phyloP scores from a whole-genome alignment of 108 stramenopile genomes.

The Pseudonitzschia multistriata region DNA sequence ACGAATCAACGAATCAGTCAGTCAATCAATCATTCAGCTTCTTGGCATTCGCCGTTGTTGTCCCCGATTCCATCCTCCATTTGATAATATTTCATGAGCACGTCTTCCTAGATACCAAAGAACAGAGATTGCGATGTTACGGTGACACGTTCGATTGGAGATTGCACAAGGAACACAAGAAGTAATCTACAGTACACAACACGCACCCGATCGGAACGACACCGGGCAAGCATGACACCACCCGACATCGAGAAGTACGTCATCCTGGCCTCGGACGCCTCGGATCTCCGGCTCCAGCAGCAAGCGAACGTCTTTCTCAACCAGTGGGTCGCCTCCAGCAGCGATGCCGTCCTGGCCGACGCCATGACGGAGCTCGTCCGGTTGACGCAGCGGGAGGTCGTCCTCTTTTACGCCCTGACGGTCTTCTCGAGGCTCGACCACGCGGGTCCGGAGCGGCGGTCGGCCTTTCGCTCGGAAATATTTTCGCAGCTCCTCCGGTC shows the following conservation, averaged over 20 bases:
- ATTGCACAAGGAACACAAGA: not conserved
- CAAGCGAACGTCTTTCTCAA: constrained; percentile 29
- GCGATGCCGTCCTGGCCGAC: constrained; percentile 19
- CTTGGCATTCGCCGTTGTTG: not conserved
- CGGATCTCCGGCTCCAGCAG: constrained; percentile 27
- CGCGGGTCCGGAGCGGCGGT: constrained; percentile 23
- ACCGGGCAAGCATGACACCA: constrained; percentile 20
- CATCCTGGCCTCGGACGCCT: constrained; percentile 28
- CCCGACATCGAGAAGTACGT: constrained; percentile 37
- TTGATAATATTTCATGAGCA: not conserved
- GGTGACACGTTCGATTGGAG: not conserved
- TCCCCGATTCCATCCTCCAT: not conserved
- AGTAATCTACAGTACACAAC: not conserved
- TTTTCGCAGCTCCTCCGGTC: constrained; percentile 11
- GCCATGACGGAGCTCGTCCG: constrained; percentile 16
- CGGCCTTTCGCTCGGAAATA: constrained; percentile 29
- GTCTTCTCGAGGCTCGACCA: constrained; percentile 32
- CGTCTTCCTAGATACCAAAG: not conserved
- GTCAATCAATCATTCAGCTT: too few relatives aligned
- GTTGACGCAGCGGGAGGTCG: constrained; percentile 27
- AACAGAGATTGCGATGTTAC: not conserved
- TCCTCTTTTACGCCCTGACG: constrained; percentile 51
- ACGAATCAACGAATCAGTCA: too few relatives aligned
- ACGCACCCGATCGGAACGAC: not conserved
- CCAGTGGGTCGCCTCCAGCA: constrained; percentile 30